Evolutionary conservation across 2,329 filamentous ascomycete genomes (phyloP).

Genomic region (Fusarium compactum): DNA sequence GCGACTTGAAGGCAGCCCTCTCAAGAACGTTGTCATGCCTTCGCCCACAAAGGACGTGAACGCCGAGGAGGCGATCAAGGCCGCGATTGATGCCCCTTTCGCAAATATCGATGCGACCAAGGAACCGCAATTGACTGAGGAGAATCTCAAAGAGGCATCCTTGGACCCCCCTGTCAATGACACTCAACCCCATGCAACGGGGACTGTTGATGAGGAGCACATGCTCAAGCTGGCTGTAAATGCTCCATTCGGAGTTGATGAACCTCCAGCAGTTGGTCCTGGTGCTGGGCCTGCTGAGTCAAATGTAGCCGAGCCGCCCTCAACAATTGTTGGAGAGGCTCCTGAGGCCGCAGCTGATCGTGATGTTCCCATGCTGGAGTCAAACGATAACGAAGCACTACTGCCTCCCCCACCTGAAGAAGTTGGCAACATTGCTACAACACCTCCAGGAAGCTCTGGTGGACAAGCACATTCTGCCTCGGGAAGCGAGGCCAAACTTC

Average conservation of each 20-base stretch:
- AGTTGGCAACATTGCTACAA: conserved; percentile 55
- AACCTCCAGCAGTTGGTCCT: conserved; percentile 7
- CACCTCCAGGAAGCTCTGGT: conserved; percentile 48
- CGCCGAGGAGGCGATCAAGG: conserved; percentile 20
- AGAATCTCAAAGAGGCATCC: conserved; percentile 13
- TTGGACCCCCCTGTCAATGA: conserved; percentile 13
- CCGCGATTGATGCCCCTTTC: conserved; percentile 9
- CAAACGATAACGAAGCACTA: conserved; percentile 41
- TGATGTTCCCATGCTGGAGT: conserved; percentile 44
- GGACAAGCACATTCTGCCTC: conserved; percentile 41
- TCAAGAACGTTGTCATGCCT: conserved; percentile 64
- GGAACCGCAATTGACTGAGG: conserved; percentile 16
- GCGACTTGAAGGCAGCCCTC: conserved; percentile 62
- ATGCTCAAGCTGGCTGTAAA: conserved; percentile 26
- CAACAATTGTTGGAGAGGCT: conserved; percentile 49
- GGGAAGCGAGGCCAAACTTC: conserved; percentile 45
- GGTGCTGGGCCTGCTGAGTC: conserved; percentile 32
- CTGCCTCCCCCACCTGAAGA: conserved; percentile 55
- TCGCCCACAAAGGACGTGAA: conserved; percentile 57
- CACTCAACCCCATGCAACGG: conserved; percentile 5
- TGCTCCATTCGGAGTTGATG: conserved; percentile 21
- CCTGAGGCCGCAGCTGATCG: conserved; percentile 45
- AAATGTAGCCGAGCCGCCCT: conserved; percentile 50
- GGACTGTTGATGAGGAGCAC: conserved; percentile 18
- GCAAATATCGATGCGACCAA: neutral